phyloP scores from a whole-genome alignment of 2,329 filamentous ascomycete genomes.

The Alternaria novae-zelandiae region DNA sequence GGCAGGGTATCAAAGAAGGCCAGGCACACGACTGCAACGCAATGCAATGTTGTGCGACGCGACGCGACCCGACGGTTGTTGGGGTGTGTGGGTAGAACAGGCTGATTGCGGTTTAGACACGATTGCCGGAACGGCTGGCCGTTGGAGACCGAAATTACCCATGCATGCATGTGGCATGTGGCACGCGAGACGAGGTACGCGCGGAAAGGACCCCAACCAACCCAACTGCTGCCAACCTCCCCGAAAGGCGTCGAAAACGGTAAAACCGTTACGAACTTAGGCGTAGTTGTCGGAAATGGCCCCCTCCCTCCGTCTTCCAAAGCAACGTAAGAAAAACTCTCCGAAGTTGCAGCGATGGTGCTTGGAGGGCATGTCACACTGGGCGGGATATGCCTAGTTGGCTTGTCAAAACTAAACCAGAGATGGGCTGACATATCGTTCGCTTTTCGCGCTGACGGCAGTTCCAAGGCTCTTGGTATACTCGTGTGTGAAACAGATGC shows the following conservation, averaged over 20 bases:
- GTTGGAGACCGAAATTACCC: neutral
- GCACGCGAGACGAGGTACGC: neutral
- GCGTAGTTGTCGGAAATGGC: neutral
- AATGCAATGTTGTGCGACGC: slow-evolving; percentile 1
- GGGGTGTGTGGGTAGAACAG: neutral
- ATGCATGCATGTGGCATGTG: neutral
- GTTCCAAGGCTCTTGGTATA: neutral
- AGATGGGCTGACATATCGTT: neutral
- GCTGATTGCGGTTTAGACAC: neutral
- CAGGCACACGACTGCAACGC: neutral
- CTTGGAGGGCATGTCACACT: neutral
- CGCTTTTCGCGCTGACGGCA: neutral
- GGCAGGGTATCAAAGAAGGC: neutral
- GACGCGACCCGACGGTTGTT: neutral
- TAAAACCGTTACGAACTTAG: neutral
- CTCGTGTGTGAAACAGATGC: neutral
- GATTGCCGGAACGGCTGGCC: neutral
- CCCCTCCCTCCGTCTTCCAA: neutral
- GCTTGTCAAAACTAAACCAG: neutral
- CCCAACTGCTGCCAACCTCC: neutral
- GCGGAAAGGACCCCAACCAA: neutral
- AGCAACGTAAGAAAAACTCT: neutral
- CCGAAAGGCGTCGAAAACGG: neutral
- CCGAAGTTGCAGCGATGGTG: slow-evolving; percentile 2
- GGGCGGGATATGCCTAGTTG: neutral